phyloP scores from a whole-genome alignment of 768 basidiomycete species.

The Hysterangium stoloniferum region DNA sequence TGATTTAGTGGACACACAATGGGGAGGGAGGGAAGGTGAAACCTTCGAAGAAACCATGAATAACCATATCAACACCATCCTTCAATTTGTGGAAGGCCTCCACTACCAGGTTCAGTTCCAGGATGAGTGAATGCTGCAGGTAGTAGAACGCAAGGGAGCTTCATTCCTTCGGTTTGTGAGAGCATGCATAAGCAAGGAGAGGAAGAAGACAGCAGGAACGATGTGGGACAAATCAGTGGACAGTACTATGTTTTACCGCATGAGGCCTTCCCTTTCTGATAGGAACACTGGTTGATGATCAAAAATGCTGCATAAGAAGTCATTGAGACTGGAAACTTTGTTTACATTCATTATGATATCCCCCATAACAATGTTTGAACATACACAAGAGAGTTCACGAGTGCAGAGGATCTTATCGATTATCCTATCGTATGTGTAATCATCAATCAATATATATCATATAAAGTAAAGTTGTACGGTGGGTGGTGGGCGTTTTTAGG shows the following conservation, averaged over 20 bases:
- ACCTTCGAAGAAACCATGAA: not conserved
- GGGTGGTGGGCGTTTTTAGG: too few species aligned
- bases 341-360: too few species aligned
- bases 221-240: not conserved
- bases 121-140: not conserved
- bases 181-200: not conserved
- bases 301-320: too few species aligned
- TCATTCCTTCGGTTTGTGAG: not conserved
- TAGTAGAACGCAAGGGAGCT: not conserved
- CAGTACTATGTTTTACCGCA: not conserved
- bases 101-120: not conserved
- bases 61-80: not conserved
- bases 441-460: too few species aligned
- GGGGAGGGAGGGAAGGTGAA: not conserved
- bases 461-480: too few species aligned
- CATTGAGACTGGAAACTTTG: too few species aligned
- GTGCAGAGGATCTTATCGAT: too few species aligned
- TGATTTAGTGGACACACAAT: not conserved
- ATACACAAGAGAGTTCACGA: too few species aligned
- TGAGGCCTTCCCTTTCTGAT: too few species aligned
- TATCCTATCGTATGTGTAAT: too few species aligned
- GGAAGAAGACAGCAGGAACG: not conserved
- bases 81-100: not conserved
- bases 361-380: too few species aligned
- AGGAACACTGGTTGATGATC: too few species aligned